Percentiles rank a stretch among this genome's conserved stretches.
Conservation (phyloP, 805 yeast genomes). For the Nakazawaea wickerhamii region DNA sequence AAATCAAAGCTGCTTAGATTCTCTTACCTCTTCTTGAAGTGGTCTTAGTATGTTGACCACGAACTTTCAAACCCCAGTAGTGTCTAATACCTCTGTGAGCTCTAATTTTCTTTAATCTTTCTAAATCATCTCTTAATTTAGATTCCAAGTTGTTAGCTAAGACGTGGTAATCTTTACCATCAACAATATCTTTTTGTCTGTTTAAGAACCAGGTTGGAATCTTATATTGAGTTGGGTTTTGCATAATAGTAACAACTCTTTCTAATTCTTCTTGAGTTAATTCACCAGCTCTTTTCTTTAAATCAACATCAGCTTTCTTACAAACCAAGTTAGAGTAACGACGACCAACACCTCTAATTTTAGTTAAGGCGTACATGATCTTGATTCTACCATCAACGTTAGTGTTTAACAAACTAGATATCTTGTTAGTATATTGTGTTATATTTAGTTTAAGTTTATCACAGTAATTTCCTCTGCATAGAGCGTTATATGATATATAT, state of each 20-base stretch:
- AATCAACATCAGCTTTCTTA: slow-evolving; percentile 99
- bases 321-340: slow-evolving; percentile 99
- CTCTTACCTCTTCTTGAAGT: slow-evolving; percentile 90
- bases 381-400: slow-evolving; percentile 99
- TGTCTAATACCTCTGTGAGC: slow-evolving; percentile 99
- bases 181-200: slow-evolving; percentile 98
- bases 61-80: slow-evolving; percentile 99
- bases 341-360: slow-evolving; percentile 99
- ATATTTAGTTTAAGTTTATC: no score
- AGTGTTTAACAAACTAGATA: slow-evolving; percentile 91
- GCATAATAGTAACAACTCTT: slow-evolving; percentile 99
- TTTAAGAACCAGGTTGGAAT: slow-evolving; percentile 99
- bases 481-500: no score
- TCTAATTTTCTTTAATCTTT: slow-evolving; percentile 99
- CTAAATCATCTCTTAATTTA: slow-evolving; percentile 99
- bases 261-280: slow-evolving; percentile 99
- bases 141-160: slow-evolving; percentile 99
- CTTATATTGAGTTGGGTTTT: slow-evolving; percentile 99
- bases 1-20: no score
- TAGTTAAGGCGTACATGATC: slow-evolving; percentile 99
- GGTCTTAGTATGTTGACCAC: slow-evolving; percentile 99
- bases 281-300: slow-evolving; percentile 99
- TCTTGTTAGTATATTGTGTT: slow-evolving; percentile 29
- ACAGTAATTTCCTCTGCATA: no score
- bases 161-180: slow-evolving; percentile 99